A percentile compares a stretch with the other conserved stretches of the same genome.
Evolutionary conservation across 805 yeast species (phyloP).

Genomic region (Priceomyces medius): DNA sequence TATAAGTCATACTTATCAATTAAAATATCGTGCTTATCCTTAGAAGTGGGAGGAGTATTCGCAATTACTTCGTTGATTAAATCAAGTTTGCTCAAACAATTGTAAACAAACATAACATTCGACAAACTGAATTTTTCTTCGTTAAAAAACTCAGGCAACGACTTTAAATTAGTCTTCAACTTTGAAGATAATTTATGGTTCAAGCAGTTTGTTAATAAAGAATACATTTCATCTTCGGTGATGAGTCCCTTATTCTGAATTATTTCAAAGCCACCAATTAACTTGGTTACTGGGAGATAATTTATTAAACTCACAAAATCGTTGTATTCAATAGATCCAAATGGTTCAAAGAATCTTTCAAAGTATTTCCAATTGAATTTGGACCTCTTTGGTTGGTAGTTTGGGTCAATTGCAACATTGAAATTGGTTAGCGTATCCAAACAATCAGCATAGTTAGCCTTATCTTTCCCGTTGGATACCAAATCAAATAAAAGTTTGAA

Average conservation of each 20-base stretch:
- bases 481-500: constrained; percentile 27
- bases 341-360: constrained; percentile 39
- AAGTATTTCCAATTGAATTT: constrained; percentile 46
- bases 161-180: constrained; percentile 33
- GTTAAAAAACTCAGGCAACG: constrained; percentile 36
- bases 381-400: constrained; percentile 38
- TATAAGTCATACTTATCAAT: constrained; percentile 42
- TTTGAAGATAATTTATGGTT: constrained; percentile 41
- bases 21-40: constrained; percentile 40
- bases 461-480: constrained; percentile 16
- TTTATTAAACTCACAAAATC: constrained; percentile 42
- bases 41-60: constrained; percentile 43
- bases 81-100: constrained; percentile 41
- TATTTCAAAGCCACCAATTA: constrained; percentile 43
- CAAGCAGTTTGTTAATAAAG: constrained; percentile 35
- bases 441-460: constrained; percentile 34
- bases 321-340: constrained; percentile 34
- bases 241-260: constrained; percentile 33
- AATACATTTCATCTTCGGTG: constrained; percentile 28
- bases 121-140: constrained; percentile 34
- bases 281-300: constrained; percentile 45
- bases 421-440: constrained; percentile 32
- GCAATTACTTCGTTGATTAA: constrained; percentile 46
- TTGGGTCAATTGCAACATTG: constrained; percentile 41
- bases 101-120: constrained; percentile 40